Percentiles rank a stretch among this genome's conserved stretches.
These are phyloP conservation scores for Stellera chamaejasme DNA, from an alignment of 345 rosid genomes.

Conservation along the genomic window DNA sequence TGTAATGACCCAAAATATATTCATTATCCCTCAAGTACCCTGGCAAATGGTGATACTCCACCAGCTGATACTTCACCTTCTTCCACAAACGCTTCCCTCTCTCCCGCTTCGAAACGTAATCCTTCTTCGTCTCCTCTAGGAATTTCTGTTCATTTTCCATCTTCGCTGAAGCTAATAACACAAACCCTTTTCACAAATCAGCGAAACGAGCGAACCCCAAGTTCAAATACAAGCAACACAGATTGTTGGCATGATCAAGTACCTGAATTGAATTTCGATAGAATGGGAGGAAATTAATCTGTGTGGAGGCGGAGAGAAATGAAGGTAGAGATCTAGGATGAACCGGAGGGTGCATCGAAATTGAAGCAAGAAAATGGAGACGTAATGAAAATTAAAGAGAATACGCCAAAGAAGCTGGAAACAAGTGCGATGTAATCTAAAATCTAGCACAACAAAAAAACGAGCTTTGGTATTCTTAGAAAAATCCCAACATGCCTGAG, in stretches of 20 bases:
- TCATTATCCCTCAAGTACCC: slow-evolving; percentile 85
- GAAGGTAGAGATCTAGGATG: neutral
- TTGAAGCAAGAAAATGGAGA: neutral
- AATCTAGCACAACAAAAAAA: neutral
- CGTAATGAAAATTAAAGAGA: neutral
- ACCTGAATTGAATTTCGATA: slow-evolving; percentile 28
- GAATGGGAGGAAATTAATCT: slow-evolving; percentile 1
- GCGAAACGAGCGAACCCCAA: neutral
- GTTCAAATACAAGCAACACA: slow-evolving; percentile 21
- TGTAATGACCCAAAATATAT: slow-evolving; percentile 71
- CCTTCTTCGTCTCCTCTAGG: slow-evolving; percentile 38
- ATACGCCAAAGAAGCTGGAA: slow-evolving; percentile 1
- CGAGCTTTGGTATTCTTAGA: too few relatives aligned
- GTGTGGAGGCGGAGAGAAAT: slow-evolving; percentile 15
- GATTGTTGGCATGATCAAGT: slow-evolving; percentile 4
- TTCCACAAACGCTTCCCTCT: slow-evolving; percentile 38
- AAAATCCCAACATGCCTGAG: neutral
- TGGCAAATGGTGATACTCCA: slow-evolving; percentile 82
- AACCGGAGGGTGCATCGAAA: neutral
- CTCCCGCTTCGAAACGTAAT: neutral
- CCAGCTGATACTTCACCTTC: slow-evolving; percentile 85
- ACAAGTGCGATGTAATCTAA: neutral
- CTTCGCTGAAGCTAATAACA: slow-evolving; percentile 14
- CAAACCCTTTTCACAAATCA: neutral
- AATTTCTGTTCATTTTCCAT: slow-evolving; percentile 28